Evolutionary conservation across 345 rosid species (phyloP), one percentile per base, ranked within the genome.

Genomic region (Psidium guajava): DNA sequence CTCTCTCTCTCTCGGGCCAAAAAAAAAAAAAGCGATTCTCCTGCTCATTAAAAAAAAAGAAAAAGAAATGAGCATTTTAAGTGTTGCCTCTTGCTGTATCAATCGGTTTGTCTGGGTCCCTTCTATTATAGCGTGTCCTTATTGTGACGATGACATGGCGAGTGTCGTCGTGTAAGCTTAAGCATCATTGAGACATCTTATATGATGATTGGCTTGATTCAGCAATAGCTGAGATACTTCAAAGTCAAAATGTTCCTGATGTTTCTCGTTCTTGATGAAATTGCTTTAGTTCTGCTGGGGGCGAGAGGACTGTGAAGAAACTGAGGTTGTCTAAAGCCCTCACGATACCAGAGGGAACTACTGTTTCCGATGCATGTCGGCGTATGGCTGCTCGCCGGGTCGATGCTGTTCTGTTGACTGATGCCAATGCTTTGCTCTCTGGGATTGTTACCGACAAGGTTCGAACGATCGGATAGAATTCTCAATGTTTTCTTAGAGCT

Each of bases 381-480:
- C 87, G 99, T 80, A 98, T 98, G 99, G 94, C 99, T 7, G 93
- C 99, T 87, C 93, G 99, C 16, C 95, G 99, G 44, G 96, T 98
- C 2, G 95, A 95, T 84, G 98, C 99, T 1, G 97, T 95, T 85
- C 88, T 98, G 83, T 91, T 98, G 83, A 96, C 99, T 16, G 99
- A 98, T 89, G 87, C 99, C 27, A 94, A 93, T 89, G 99, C 98
- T 47, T 89, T 98, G 86, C 96, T 98, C 47, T 98, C 97, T 0
- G 99, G 99, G 54, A 98, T 98, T 82, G 91, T 93, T 36, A 98
- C 99, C 0, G 99, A 96, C 82, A 98, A 98, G 93, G 98, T 94
- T 73, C 27, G 6, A 75, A 27, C 27, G 5, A 44, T 14, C 80
- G 54, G n/a, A 6, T 49, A 11, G 11, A 84, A 22, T 81, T 57